Evolutionary conservation across 352 stramenopile species (phyloP).

Genomic region (Pythium brachiatum): DNA sequence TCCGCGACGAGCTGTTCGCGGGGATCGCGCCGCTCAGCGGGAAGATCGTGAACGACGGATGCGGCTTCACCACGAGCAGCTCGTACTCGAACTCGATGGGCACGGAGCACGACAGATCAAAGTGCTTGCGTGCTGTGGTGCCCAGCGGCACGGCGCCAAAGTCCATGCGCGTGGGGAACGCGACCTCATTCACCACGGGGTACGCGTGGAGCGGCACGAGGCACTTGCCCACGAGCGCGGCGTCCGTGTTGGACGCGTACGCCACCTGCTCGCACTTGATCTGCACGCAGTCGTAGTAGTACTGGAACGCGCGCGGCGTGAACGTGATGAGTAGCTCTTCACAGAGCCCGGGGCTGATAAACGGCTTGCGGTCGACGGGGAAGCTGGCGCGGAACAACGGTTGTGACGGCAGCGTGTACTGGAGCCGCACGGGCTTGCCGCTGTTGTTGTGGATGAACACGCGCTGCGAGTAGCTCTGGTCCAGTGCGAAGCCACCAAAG

Average conservation of each 20-base stretch:
- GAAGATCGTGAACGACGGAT: conserved; percentile 78
- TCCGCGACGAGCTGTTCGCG: conserved; percentile 51
- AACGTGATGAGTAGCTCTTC: conserved; percentile 83
- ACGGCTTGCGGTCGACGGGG: conserved; percentile 45
- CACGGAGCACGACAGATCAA: conserved; percentile 70
- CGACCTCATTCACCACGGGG: conserved; percentile 76
- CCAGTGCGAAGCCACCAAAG: conserved; percentile 82
- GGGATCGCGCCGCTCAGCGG: conserved; percentile 69
- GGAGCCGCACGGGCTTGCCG: conserved; percentile 61
- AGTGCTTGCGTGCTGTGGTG: conserved; percentile 32
- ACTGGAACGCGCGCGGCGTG: conserved; percentile 67
- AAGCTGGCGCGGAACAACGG: conserved; percentile 56
- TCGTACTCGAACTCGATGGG: conserved; percentile 89
- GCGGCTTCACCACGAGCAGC: conserved; percentile 54
- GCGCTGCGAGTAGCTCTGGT: conserved; percentile 55
- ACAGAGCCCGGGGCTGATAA: conserved; percentile 68
- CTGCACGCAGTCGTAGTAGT: conserved; percentile 89
- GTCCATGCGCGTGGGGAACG: conserved; percentile 75
- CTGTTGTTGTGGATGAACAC: conserved; percentile 80
- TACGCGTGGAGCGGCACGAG: conserved; percentile 87
- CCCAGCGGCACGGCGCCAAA: conserved; percentile 73
- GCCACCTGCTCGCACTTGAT: conserved; percentile 71
- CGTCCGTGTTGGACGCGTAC: conserved; percentile 54
- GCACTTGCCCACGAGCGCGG: conserved; percentile 35
- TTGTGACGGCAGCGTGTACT: conserved; percentile 56